Conservation (phyloP, 306 rosid genomes). For the Herpetospermum pedunculosum region DNA sequence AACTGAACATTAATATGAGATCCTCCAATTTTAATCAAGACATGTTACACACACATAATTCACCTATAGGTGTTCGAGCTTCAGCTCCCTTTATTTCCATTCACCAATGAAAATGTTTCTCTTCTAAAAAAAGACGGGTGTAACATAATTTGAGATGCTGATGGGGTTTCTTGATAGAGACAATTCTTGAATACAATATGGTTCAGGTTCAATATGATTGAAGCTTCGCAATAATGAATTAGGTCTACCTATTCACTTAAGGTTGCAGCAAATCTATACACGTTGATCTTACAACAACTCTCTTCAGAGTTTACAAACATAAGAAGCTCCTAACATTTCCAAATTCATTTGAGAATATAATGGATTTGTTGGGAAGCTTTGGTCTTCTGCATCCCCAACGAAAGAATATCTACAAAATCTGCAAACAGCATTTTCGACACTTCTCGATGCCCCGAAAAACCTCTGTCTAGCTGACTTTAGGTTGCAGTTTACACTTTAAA, state of each 20-base stretch:
- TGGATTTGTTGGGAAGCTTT: neutral
- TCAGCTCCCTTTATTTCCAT: too few species aligned
- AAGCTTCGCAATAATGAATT: slow-evolving; percentile 6
- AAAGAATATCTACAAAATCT: neutral
- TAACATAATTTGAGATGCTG: neutral
- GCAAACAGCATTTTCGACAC: neutral
- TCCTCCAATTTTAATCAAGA: neutral
- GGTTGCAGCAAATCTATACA: slow-evolving; percentile 8
- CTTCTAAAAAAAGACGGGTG: neutral
- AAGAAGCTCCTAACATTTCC: slow-evolving; percentile 1
- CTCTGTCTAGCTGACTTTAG: neutral
- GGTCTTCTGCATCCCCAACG: neutral
- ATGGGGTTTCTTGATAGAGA: neutral
- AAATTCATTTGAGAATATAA: neutral
- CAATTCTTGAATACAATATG: neutral
- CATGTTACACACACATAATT: too few species aligned
- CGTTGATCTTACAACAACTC: slow-evolving; percentile 14
- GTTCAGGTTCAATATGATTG: neutral
- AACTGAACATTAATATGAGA: neutral
- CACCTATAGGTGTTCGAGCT: too few species aligned
- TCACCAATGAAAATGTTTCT: too few species aligned
- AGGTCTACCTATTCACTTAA: slow-evolving; percentile 1
- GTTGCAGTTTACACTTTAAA: slow-evolving; percentile 14
- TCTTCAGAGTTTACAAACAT: neutral
- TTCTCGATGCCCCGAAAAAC: neutral